Evolutionary conservation across 2,329 filamentous ascomycete genomes (phyloP).

Genomic region (Chaetomium olivaceum): DNA sequence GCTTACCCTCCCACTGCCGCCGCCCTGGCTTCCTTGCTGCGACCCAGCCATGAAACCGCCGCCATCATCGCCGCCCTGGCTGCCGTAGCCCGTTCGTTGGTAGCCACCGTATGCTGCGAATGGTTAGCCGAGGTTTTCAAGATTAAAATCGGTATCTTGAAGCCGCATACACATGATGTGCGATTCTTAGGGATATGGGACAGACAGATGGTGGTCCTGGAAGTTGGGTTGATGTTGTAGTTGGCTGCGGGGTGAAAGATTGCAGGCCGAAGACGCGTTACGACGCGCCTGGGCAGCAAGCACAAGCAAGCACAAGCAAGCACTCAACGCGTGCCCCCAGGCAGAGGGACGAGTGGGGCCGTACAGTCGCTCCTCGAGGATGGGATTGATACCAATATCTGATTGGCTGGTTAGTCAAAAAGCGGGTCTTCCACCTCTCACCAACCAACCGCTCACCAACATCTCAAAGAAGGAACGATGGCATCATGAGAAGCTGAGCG

Average conservation of each 20-base stretch:
- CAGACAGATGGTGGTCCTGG: not conserved
- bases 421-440: not conserved
- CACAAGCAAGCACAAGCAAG: slow-evolving; percentile 30
- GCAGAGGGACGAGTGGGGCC: not conserved
- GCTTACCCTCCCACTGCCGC: slow-evolving; percentile 44
- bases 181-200: not conserved
- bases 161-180: slow-evolving; percentile 22
- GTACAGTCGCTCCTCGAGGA: not conserved
- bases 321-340: slow-evolving; percentile 33
- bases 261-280: slow-evolving; percentile 28
- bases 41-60: slow-evolving; percentile 65
- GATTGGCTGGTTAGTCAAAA: not conserved
- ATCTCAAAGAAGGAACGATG: not conserved
- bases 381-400: not conserved
- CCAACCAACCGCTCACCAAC: not conserved
- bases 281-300: slow-evolving; percentile 27
- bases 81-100: slow-evolving; percentile 52
- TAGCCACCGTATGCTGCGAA: slow-evolving; percentile 51
- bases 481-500: not conserved
- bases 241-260: slow-evolving; percentile 23
- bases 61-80: slow-evolving; percentile 58
- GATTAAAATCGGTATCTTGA: not conserved
- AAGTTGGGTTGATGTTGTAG: slow-evolving; percentile 2
- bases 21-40: slow-evolving; percentile 58
- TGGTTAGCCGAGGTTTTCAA: slow-evolving; percentile 2